A percentile compares a stretch with the other conserved stretches of the same genome.
Evolutionary conservation across 2,329 filamentous ascomycete genomes (phyloP).

Genomic region (Fusarium nelsonii): DNA sequence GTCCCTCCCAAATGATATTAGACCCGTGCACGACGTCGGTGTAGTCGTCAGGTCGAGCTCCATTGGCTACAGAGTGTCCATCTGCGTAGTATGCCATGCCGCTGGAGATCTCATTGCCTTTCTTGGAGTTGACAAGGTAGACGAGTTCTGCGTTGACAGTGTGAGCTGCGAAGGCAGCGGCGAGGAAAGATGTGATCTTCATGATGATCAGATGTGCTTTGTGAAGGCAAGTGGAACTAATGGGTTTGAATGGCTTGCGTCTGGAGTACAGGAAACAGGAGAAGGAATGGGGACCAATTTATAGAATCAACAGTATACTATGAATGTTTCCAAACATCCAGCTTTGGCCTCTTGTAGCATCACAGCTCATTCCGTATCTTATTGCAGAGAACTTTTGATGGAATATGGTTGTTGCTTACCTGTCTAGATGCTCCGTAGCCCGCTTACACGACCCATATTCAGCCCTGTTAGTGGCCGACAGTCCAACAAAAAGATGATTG

Average conservation of each 20-base stretch:
- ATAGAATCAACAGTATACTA: not conserved
- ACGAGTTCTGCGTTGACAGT: not conserved
- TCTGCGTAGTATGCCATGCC: constrained; percentile 12
- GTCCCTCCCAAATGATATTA: not conserved
- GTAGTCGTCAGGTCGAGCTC: not conserved
- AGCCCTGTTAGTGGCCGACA: not conserved
- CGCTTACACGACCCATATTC: not conserved
- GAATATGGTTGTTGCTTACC: not conserved
- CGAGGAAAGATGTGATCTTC: not conserved
- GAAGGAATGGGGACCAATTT: not conserved
- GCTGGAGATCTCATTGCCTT: not conserved
- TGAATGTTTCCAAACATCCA: not conserved
- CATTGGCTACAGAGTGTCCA: not conserved
- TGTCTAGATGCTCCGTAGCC: not conserved
- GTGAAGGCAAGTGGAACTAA: not conserved
- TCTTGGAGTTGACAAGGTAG: constrained; percentile 11
- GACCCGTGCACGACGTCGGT: not conserved
- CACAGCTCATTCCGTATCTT: too few relatives aligned
- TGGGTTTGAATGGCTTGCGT: too few relatives aligned
- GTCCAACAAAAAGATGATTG: not conserved
- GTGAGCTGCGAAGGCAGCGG: rapidly evolving
- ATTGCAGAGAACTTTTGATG: too few relatives aligned
- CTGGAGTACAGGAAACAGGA: too few relatives aligned
- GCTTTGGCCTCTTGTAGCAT: not conserved
- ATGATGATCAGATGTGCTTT: rapidly evolving